These are phyloP conservation scores for Cyberlindnera euphorbiae DNA, from an alignment of 805 yeast species.

Conservation along the genomic window DNA sequence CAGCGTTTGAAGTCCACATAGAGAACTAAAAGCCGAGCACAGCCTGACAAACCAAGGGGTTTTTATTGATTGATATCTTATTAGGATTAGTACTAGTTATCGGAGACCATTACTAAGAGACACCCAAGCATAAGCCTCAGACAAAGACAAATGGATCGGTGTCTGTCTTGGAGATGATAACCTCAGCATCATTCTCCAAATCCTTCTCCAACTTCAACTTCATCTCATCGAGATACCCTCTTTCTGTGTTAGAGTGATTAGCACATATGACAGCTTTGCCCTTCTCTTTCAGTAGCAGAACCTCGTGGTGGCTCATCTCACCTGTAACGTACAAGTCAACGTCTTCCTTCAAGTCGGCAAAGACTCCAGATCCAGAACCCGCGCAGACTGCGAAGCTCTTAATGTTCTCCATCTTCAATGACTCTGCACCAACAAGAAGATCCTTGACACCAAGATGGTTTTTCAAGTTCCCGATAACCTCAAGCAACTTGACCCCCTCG, in stretches of 20 bases:
- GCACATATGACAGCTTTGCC: conserved; percentile 73
- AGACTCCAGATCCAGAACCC: conserved; percentile 93
- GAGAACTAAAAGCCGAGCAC: too few relatives aligned
- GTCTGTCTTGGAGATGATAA: conserved; percentile 19
- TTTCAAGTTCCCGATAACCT: conserved; percentile 51
- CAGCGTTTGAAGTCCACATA: too few relatives aligned
- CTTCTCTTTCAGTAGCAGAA: conserved; percentile 60
- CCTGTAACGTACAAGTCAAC: conserved; percentile 81
- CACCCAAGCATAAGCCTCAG: too few relatives aligned
- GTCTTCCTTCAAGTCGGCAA: conserved; percentile 47
- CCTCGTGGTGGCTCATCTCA: conserved; percentile 92
- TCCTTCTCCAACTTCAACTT: conserved; percentile 33
- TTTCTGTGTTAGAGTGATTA: conserved; percentile 89
- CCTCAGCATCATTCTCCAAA: conserved; percentile 6
- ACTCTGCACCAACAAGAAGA: conserved; percentile 56
- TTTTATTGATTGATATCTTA: too few relatives aligned
- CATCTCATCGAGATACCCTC: conserved; percentile 67
- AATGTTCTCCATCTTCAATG: conserved; percentile 31
- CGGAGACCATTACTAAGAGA: too few relatives aligned
- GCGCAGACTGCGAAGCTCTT: conserved; percentile 82
- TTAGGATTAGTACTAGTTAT: too few relatives aligned
- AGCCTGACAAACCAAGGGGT: too few relatives aligned
- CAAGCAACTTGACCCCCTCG: conserved; percentile 37
- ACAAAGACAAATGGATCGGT: conserved; percentile 22
- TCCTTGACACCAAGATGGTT: conserved; percentile 42